phyloP scores from a whole-genome alignment of 2,329 filamentous ascomycete genomes.

The Amphichorda felina region DNA sequence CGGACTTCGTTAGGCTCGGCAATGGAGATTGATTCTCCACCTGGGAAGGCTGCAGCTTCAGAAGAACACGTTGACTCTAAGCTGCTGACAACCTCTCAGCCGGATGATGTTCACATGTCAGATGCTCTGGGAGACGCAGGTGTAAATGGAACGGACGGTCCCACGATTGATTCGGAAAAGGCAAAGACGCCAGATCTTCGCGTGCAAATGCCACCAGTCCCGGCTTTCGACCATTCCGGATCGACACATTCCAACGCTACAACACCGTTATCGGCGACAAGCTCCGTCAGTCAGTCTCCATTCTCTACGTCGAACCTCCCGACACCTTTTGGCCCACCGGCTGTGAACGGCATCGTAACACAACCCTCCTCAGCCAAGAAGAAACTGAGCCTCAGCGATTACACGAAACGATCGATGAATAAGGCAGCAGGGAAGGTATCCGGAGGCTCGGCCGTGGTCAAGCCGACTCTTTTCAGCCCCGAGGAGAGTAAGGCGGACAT shows the following conservation, averaged over 20 bases:
- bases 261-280: conserved; percentile 34
- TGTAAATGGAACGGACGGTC: conserved; percentile 2
- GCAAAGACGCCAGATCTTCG: conserved; percentile 32
- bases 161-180: conserved; percentile 13
- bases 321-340: conserved; percentile 28
- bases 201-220: conserved; percentile 45
- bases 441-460: conserved; percentile 15
- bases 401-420: conserved; percentile 46
- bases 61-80: conserved; percentile 9
- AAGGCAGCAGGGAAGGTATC: conserved; percentile 32
- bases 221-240: conserved; percentile 30
- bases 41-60: neutral
- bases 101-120: conserved; percentile 12
- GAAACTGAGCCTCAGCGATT: conserved; percentile 56
- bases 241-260: conserved; percentile 18
- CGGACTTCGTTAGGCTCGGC: conserved; percentile 15
- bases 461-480: conserved; percentile 20
- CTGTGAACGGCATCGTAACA: conserved; percentile 29
- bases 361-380: conserved; percentile 53
- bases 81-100: conserved; percentile 10
- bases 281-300: conserved; percentile 35
- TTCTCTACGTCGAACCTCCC: conserved; percentile 23
- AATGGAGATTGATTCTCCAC: conserved; percentile 28
- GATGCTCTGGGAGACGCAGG: conserved; percentile 13
- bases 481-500: conserved; percentile 24